Conservation (phyloP, 1,284 basidiomycete species). For the Meira nashicola region DNA sequence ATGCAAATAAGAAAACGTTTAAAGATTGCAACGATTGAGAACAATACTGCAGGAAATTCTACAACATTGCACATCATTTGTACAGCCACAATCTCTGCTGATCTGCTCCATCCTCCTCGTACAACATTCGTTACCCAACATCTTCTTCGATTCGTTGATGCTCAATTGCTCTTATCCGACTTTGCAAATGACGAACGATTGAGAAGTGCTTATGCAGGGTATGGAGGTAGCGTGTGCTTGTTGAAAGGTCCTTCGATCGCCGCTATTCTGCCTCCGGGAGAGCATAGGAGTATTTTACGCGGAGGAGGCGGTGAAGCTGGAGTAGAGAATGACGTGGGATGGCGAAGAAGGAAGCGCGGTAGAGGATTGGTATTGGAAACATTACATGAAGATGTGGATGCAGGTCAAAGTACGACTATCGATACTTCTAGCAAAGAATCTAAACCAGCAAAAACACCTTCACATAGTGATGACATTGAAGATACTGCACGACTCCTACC, state of each 20-base stretch:
- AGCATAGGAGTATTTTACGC: constrained; percentile 3
- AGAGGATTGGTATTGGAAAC: constrained; percentile 6
- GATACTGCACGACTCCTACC: neutral
- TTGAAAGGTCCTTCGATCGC: constrained; percentile 7
- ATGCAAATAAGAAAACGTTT: neutral
- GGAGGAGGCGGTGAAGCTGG: constrained; percentile 6
- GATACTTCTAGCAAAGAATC: neutral
- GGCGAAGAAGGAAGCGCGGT: neutral
- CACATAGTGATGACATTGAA: constrained; percentile 5
- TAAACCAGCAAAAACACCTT: neutral
- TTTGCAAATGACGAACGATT: neutral
- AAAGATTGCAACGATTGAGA: neutral
- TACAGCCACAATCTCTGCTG: neutral
- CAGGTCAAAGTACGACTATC: neutral
- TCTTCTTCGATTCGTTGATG: constrained; percentile 5
- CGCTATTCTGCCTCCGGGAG: constrained; percentile 2
- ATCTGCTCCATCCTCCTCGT: constrained; percentile 4
- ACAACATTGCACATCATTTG: neutral
- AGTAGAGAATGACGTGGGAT: constrained; percentile 10
- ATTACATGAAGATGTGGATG: constrained; percentile 8
- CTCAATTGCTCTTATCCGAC: neutral
- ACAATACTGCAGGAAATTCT: neutral
- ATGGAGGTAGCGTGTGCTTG: neutral
- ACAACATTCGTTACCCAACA: constrained; percentile 4
- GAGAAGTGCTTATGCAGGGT: neutral